phyloP scores from a whole-genome alignment of 1,139 yeast genomes.

The Hyphopichia pseudoburtonii region DNA sequence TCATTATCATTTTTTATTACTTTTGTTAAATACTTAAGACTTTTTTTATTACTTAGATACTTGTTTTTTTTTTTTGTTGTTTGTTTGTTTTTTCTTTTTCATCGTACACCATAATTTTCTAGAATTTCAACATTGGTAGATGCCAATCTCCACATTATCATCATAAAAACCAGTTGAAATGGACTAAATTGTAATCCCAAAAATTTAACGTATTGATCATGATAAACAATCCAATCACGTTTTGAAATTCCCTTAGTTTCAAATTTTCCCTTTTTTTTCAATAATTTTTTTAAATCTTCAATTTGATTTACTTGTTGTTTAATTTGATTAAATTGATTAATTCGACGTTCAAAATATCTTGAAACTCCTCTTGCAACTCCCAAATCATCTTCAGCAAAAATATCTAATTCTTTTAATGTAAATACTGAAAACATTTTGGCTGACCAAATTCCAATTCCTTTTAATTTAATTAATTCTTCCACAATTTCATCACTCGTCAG shows the following conservation, averaged over 20 bases:
- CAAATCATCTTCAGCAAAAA: conserved; percentile 76
- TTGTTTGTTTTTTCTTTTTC: neutral
- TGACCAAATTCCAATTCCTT: conserved; percentile 90
- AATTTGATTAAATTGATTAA: conserved; percentile 46
- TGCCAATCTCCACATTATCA: conserved; percentile 71
- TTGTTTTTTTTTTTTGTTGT: too few relatives aligned
- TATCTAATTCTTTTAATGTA: conserved; percentile 63
- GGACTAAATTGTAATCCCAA: conserved; percentile 66
- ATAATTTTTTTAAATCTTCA: conserved; percentile 27
- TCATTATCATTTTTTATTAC: too few relatives aligned
- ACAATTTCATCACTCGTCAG: conserved; percentile 49
- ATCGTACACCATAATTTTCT: conserved; percentile 17
- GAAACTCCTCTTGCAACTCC: conserved; percentile 85
- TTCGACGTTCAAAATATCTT: conserved; percentile 57
- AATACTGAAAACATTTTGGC: conserved; percentile 85
- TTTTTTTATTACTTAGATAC: too few relatives aligned
- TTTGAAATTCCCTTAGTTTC: conserved; percentile 40
- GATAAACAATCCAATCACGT: conserved; percentile 59
- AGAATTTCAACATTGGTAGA: conserved; percentile 57
- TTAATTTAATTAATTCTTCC: conserved; percentile 55
- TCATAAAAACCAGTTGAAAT: conserved; percentile 66
- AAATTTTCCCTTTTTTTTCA: conserved; percentile 39
- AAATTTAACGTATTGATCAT: conserved; percentile 56
- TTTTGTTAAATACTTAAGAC: too few relatives aligned
- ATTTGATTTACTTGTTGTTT: conserved; percentile 29